Evolutionary conservation across 306 rosid species (phyloP), one percentile per base, ranked within the genome.

Genomic region (Prunus persica): DNA sequence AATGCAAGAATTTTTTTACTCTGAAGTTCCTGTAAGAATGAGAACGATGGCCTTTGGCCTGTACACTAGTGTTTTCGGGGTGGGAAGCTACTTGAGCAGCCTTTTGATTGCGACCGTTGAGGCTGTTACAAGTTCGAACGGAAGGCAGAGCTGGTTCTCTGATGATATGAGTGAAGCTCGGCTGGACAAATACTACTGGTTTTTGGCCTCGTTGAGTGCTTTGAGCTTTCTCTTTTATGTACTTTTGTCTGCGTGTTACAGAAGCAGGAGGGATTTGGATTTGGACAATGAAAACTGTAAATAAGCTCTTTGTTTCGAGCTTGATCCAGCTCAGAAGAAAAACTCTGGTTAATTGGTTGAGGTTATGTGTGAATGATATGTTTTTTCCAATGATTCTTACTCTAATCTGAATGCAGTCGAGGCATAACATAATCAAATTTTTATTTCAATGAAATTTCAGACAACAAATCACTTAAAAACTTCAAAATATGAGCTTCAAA

Each of bases 1-100:
- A 2, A 95, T 95, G 97, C 97, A 95, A 20, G 99, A 95, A 75
- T 95, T 95, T 41, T 95, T 95, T 58, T 95, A 90, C 84, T 82
- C 91, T n/a, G 96, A 95, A 76, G 96, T 92, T 63, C 99, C 99
- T 0, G 72, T 62, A 43, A 88, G 81, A 47, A 92, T 92, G 99
- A 92, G 92, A 72, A 92, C 97, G 2, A 82, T 89, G 87, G 99
- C 90, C 4, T 89, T 95, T 79, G 97, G 97, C 0, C 72, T 95
- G 51, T 87, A 89, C 67, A 90, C 87, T 0, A 90, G 99, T 70
- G 99, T 95, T 81, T 95, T 92, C 55, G 99, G 99, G 4, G 96
- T 92, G 25, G 99, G 99, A 67, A 89, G 99, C 85, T 95, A 88
- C 80, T 81, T 91, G 84, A 92, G 99, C 76, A 96, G 97, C 13